Conservation (phyloP, 805 yeast genomes). For the Candida awuae region DNA sequence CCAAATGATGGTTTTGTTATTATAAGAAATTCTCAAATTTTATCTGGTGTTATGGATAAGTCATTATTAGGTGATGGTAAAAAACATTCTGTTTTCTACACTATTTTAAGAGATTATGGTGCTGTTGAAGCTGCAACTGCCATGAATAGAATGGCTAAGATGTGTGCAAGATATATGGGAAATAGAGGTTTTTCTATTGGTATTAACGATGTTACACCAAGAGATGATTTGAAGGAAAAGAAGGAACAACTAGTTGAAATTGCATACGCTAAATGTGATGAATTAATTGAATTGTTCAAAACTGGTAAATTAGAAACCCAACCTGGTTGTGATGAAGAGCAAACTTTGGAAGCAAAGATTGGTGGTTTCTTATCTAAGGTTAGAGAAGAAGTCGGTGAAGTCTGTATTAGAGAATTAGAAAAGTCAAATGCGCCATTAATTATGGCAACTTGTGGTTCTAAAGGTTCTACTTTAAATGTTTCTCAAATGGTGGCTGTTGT, state of each 20-base stretch:
- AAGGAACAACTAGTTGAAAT: conserved; percentile 85
- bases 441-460: conserved; percentile 99
- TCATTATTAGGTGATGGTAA: conserved; percentile 96
- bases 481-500: conserved; percentile 99
- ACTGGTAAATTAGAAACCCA: conserved; percentile 92
- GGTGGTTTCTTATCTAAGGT: conserved; percentile 95
- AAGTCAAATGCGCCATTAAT: conserved; percentile 90
- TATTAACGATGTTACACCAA: conserved; percentile 95
- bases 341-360: conserved; percentile 94
- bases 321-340: conserved; percentile 98
- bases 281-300: conserved; percentile 67
- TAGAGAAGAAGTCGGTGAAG: conserved; percentile 98
- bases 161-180: conserved; percentile 92
- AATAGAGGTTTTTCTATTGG: conserved; percentile 97
- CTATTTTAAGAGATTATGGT: conserved; percentile 94
- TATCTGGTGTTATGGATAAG: conserved; percentile 96
- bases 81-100: conserved; percentile 91
- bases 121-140: conserved; percentile 91
- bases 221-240: conserved; percentile 58
- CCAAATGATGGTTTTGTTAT: conserved; percentile 94
- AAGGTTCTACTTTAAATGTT: conserved; percentile 95
- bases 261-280: conserved; percentile 89
- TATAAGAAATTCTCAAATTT: conserved; percentile 79
- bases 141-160: conserved; percentile 98
- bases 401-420: conserved; percentile 87